These are phyloP conservation scores for Xanthoceras sorbifolium DNA, from an alignment of 345 rosid genomes.

Conservation along the genomic window DNA sequence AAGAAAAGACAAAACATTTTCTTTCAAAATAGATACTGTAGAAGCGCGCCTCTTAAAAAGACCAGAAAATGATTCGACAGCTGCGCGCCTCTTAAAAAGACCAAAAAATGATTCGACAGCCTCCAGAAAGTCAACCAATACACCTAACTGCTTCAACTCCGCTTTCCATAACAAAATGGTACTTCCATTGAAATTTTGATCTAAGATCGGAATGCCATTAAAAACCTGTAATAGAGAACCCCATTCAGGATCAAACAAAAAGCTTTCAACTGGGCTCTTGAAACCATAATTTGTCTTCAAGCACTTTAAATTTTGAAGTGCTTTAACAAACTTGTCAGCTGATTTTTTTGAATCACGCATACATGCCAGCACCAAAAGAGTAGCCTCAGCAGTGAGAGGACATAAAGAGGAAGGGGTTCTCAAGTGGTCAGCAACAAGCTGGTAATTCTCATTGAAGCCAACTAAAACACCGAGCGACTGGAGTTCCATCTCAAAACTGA, in stretches of 20 bases:
- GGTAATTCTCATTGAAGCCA: conserved; percentile 31
- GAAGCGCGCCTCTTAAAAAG: conserved; percentile 43
- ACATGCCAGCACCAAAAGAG: conserved; percentile 48
- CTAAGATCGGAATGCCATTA: conserved; percentile 44
- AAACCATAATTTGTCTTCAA: conserved; percentile 54
- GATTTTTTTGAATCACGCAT: conserved; percentile 20
- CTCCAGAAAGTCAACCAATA: conserved; percentile 41
- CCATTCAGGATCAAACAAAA: conserved; percentile 56
- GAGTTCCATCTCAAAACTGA: conserved; percentile 48
- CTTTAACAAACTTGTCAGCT: conserved; percentile 15
- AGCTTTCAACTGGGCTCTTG: conserved; percentile 53
- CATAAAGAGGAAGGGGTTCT: conserved; percentile 27
- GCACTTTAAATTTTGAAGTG: conserved; percentile 36
- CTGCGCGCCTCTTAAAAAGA: too few relatives aligned
- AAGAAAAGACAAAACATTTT: conserved; percentile 37
- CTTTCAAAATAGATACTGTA: conserved; percentile 32
- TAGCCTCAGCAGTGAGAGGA: conserved; percentile 41
- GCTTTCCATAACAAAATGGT: conserved; percentile 24
- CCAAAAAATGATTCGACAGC: too few relatives aligned
- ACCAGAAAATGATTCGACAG: conserved; percentile 35
- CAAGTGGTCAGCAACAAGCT: conserved; percentile 42
- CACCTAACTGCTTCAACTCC: conserved; percentile 55
- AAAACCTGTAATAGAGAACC: conserved; percentile 56
- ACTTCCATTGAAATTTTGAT: conserved; percentile 42
- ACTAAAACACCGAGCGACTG: conserved; percentile 56